Evolutionary conservation across 306 rosid genomes (phyloP).

Genomic region (Pyrus bretschneideri): DNA sequence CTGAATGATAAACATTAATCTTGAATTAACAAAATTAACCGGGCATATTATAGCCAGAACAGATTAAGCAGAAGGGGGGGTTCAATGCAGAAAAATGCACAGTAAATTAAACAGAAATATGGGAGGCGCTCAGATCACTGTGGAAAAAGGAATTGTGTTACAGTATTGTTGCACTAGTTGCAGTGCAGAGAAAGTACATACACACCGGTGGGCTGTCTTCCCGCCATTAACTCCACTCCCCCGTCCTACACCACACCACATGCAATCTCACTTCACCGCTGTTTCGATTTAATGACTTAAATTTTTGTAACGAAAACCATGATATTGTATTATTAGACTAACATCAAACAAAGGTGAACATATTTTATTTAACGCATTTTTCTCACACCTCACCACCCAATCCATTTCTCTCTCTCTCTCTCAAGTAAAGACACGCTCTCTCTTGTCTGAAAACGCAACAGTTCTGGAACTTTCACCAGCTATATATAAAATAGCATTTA

Average conservation of each 20-base stretch:
- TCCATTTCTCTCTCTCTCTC: not conserved
- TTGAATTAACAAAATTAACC: not conserved
- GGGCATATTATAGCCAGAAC: not conserved
- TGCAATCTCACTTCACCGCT: not conserved
- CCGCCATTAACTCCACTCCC: conserved; percentile 56
- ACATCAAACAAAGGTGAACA: too few relatives aligned
- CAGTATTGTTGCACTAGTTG: conserved; percentile 7
- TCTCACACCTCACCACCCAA: conserved; percentile 16
- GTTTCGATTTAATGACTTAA: too few relatives aligned
- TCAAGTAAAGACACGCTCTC: not conserved
- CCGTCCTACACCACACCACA: conserved; percentile 21
- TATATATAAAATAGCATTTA: conserved; percentile 37
- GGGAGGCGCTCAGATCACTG: conserved; percentile 39
- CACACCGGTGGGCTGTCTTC: conserved; percentile 58
- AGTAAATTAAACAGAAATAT: not conserved
- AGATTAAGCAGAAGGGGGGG: conserved; percentile 14
- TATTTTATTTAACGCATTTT: not conserved
- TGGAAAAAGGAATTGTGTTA: conserved; percentile 8
- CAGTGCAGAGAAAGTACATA: conserved; percentile 44
- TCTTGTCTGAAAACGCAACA: conserved; percentile 28
- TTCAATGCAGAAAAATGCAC: not conserved
- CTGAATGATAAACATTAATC: not conserved
- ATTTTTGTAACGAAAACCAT: too few relatives aligned
- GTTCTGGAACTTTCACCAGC: conserved; percentile 42
- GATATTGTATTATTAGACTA: not conserved